Percentiles rank a stretch among this genome's conserved stretches.
phyloP scores from a whole-genome alignment of 208 protist genomes.

The Jaenimonas drosophilae region DNA sequence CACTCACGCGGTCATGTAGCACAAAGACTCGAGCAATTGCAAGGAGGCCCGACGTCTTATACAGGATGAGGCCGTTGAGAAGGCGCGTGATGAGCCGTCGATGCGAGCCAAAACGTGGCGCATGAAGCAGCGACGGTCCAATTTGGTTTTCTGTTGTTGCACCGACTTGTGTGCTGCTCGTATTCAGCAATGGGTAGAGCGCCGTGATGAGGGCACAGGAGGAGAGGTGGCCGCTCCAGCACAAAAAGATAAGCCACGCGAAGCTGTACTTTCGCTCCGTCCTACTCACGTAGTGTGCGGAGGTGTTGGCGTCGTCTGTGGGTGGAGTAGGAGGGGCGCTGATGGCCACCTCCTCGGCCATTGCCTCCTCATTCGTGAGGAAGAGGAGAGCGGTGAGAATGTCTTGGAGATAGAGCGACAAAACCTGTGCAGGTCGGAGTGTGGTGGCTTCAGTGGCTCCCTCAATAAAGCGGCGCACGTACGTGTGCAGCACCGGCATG shows the following conservation, averaged over 20 bases:
- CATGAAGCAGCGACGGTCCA: conserved; percentile 26
- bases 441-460: not conserved
- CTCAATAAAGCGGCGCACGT: not conserved
- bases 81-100: conserved; percentile 18
- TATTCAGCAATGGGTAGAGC: conserved; percentile 39
- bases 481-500: not conserved
- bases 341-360: not conserved
- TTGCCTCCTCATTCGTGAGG: conserved; percentile 2
- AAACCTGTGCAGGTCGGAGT: not conserved
- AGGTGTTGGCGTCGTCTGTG: conserved; percentile 11
- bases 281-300: conserved; percentile 43
- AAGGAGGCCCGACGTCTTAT: conserved; percentile 20
- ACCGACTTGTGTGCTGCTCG: not conserved
- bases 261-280: conserved; percentile 30
- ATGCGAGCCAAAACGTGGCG: conserved; percentile 16
- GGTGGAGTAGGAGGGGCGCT: not conserved
- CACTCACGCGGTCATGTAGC: conserved; percentile 43
- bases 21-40: conserved; percentile 46
- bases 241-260: conserved; percentile 42
- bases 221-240: conserved; percentile 25
- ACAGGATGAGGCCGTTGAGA: conserved; percentile 49
- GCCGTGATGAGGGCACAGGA: conserved; percentile 24
- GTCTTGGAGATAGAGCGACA: conserved; percentile 14
- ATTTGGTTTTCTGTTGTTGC: conserved; percentile 53
- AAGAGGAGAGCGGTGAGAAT: conserved; percentile 14